phyloP scores from a whole-genome alignment of 768 basidiomycete species.

The Cyclocybe aegerita region DNA sequence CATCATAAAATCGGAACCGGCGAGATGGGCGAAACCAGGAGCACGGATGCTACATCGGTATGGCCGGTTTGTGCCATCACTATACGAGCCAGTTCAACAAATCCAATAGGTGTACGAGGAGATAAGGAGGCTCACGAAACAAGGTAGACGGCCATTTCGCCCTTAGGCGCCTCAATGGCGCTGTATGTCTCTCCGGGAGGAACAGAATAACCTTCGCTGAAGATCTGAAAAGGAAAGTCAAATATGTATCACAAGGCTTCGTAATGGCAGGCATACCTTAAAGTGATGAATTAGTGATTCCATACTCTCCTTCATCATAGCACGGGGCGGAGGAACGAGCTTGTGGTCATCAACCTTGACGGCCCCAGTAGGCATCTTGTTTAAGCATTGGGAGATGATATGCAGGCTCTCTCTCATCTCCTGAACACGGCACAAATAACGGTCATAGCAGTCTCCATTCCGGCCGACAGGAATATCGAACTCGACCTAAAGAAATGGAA shows the following conservation, averaged over 20 bases:
- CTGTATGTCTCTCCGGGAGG: conserved; percentile 96
- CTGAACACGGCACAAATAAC: conserved; percentile 96
- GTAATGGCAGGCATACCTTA: conserved; percentile 53
- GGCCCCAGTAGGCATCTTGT: conserved; percentile 94
- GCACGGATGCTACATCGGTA: conserved; percentile 98
- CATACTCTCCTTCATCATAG: conserved; percentile 99
- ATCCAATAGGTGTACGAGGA: neutral
- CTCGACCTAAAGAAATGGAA: conserved; percentile 63
- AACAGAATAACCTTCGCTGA: conserved; percentile 95
- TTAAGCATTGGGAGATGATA: conserved; percentile 92
- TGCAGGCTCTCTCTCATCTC: conserved; percentile 94
- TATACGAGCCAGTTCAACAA: conserved; percentile 23
- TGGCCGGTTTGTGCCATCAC: conserved; percentile 93
- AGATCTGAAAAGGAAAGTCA: conserved; percentile 53
- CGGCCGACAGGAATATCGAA: conserved; percentile 96
- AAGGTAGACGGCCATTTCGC: conserved; percentile 98
- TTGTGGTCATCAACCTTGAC: conserved; percentile 98
- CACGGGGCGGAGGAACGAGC: conserved; percentile 92
- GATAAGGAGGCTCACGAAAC: conserved; percentile 71
- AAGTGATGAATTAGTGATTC: conserved; percentile 98
- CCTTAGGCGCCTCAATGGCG: conserved; percentile 98
- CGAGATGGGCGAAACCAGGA: conserved; percentile 94
- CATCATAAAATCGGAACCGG: conserved; percentile 98
- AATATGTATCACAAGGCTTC: neutral
- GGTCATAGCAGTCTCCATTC: conserved; percentile 98